A percentile compares a stretch with the other conserved stretches of the same genome.
Evolutionary conservation across 148 eudicot species (phyloP).

Genomic region (Gaultheria prostrata): DNA sequence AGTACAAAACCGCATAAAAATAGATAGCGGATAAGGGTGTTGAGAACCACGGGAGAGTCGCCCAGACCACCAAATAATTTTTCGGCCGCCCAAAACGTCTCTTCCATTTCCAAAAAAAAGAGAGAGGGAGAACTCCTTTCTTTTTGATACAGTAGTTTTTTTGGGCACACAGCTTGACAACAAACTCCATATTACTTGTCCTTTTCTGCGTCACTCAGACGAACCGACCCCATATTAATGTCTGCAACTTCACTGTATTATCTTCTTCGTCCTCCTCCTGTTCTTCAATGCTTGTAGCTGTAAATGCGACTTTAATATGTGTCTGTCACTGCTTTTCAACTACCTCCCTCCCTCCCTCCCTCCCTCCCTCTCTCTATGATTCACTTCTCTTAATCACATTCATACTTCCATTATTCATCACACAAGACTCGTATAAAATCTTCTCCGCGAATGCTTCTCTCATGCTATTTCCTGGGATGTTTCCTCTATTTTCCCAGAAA

Average conservation of each 20-base stretch:
- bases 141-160: no score
- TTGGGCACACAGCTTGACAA: not conserved
- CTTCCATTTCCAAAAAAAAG: no score
- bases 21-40: no score
- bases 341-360: conserved; percentile 12
- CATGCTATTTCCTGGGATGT: not conserved
- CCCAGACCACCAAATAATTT: no score
- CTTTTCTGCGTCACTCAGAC: not conserved
- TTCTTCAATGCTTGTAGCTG: not conserved
- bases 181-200: not conserved
- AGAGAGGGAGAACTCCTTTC: no score
- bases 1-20: no score
- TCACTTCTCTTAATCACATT: conserved; percentile 8
- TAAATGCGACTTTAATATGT: conserved; percentile 4
- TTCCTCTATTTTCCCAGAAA: not conserved
- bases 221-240: conserved; percentile 14
- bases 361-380: not conserved
- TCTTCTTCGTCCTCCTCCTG: not conserved
- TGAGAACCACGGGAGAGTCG: no score
- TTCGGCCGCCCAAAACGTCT: no score
- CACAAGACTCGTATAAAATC: not conserved
- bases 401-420: not conserved
- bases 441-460: not conserved
- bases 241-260: not conserved
- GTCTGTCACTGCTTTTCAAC: conserved; percentile 14